Evolutionary conservation across 768 basidiomycete genomes (phyloP), one percentile per base, ranked within the genome.

Genomic region (Auriscalpium microsporum): DNA sequence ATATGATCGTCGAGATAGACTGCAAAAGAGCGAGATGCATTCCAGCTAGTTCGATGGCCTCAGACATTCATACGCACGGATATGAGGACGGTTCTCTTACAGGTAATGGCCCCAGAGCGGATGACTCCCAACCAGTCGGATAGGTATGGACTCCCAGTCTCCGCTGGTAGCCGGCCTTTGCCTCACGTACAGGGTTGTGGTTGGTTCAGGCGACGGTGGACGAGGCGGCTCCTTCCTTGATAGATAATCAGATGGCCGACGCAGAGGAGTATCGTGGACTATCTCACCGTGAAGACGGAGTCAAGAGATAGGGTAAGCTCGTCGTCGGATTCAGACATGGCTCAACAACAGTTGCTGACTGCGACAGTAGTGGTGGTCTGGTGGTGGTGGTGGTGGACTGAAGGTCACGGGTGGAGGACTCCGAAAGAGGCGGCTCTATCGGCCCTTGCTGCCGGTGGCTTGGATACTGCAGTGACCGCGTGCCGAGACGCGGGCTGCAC

Each of bases 41-140:
- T 92, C 88, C 90, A 91, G 57, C 90, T 90, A 36, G 4, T 28
- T 35, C 5, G 21, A 6, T 9, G 13, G 46, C 34, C 10, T 21
- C 17, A 8, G 42, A 10, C 10, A 13, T 10, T 49, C 23, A 21
- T 21, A 47, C 4, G 10, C 11, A 9, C 28, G 4, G 50, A 34
- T n/a, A 36, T 28, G 8, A n/a, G 16, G 2, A 63, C 28, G 7
- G 28, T 28, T 28, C 5, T 28, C 74, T 57, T 61, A 90, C 89
- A 91, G 67, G 64, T 90, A 73, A 64, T 91, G 87, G 1, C 81
- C 90, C 89, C 89, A 92, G 4, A 92, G 71, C 1, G 88, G 84
- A 64, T 91, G 90, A 1, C 78, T 78, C 13, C 90, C 90, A 0
- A 93, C 87, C 8, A 93, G 75, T 56, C 80, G 72, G 42, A 93